phyloP scores from a whole-genome alignment of 2,329 filamentous ascomycete species.

The Zasmidium citrigriseum region DNA sequence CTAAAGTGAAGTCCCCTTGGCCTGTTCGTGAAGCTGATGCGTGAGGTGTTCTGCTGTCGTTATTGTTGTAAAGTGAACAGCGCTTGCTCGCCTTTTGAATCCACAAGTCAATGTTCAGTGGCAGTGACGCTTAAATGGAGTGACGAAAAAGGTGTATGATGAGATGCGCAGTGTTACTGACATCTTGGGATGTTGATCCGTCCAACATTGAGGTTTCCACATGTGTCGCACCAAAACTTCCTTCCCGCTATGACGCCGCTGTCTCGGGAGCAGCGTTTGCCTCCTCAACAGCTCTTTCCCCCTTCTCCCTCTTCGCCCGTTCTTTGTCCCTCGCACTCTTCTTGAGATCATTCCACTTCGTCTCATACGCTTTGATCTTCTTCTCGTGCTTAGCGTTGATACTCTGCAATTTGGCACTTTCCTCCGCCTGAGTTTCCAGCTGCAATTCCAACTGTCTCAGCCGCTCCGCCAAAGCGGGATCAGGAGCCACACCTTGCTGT shows the following conservation, averaged over 20 bases:
- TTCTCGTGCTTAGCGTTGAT: constrained; percentile 64
- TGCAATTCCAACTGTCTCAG: constrained; percentile 61
- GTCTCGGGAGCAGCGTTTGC: neutral
- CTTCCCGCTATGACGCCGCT: neutral
- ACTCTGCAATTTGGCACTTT: constrained; percentile 61
- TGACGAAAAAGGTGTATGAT: no score
- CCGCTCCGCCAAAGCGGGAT: constrained; percentile 48
- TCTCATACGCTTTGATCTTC: constrained; percentile 66
- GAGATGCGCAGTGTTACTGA: no score
- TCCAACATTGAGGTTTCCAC: no score
- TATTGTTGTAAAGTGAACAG: no score
- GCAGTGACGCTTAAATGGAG: no score
- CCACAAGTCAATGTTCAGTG: no score
- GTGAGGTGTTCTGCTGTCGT: no score
- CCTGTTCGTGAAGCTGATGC: no score
- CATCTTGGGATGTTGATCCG: no score
- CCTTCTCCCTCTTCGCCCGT: constrained; percentile 22
- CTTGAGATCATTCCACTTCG: constrained; percentile 70
- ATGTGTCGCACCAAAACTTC: no score
- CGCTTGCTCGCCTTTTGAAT: no score
- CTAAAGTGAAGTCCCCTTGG: no score
- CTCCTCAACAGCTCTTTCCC: constrained; percentile 5
- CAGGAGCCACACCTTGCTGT: constrained; percentile 54
- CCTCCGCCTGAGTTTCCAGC: constrained; percentile 56
- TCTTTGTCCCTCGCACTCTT: constrained; percentile 53